Evolutionary conservation across 106 monocot genomes (phyloP), one percentile per base, ranked within the genome.

Genomic region (Acanthochlamys bracteata): DNA sequence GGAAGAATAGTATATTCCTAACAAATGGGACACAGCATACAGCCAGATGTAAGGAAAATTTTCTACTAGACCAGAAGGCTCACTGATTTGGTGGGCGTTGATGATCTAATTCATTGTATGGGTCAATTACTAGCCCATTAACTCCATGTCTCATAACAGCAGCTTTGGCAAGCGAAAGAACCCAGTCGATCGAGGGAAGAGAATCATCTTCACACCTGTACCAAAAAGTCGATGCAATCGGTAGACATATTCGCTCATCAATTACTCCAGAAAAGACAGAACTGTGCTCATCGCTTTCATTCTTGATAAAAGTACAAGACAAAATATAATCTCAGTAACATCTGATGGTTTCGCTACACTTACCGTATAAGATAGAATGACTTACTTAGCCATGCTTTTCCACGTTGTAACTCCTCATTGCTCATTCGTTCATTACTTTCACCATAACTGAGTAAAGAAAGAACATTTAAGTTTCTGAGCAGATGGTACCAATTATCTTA

Each of bases 61-160:
- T n/a, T n/a, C n/a, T n/a, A n/a, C n/a, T n/a, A n/a, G n/a, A n/a
- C n/a, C n/a, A n/a, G n/a, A n/a, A n/a, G n/a, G 60, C 81, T 83
- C 66, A 96, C 95, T 88, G 90, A 71, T 78, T 80, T 64, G 59
- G 0, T 54, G 74, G 57, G 7, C 90, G 81, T 59, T 96, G 90
- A 64, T 96, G 95, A 78, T 96, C 95, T 66, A 96, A 78, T 68
- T 96, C 95, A 76, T 96, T 96, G 55, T 96, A 96, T 26, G 95
- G 90, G 72, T 96, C 95, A 78, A 96, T 96, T 10, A 96, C 87
- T 67, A 96, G 95, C 63, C 95, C 90, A 59, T 82, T 79, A 3
- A 87, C 79, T 43, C 95, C 87, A 74, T 90, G 60, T 74, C 95
- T 87, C 55, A 83, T 57, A 80, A 90, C 87, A 42, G 95, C 95